Base-by-base conservation (phyloP, 495 filamentous ascomycete genomes). In the Podospora comata region DNA sequence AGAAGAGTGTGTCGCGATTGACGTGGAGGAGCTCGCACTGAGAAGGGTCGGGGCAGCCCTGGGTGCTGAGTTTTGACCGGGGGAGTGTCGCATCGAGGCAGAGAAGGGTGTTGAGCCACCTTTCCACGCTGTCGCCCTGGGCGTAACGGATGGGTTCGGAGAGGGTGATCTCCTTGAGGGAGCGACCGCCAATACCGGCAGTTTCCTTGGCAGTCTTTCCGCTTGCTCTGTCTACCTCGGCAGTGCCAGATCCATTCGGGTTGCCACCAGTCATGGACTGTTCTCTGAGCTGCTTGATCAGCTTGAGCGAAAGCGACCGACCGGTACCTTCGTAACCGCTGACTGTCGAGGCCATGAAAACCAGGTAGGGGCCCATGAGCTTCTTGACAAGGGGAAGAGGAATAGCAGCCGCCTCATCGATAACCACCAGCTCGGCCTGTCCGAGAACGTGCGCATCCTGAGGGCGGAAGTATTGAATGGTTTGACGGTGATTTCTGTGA, bases 291-390 rank as follows among this genome's bases (percentile, higher is more conserved):
- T 99, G 96, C 73, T 97, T 94, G 69, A 99, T 98, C 68, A 99
- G 84, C 79, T 99, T 99, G 56, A 99, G 79, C 3, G 96, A 98
- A 2, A 99, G 84, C 1, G 94, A 97, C 54, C 96, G 86, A 34
- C 96, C 96, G 3, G 96, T 99, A 70, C 96, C 96, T 80, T 99
- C 96, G 75, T 99, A 99, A 64, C 96, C 96, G 74, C 97, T 98
- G 80, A 99, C 97, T 16, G 96, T 99, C 1, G 95, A 98, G 4
- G 96, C 93, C 96, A 99, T 99, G 81, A 99, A 99, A 3, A 98
- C 93, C 26, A 98, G 83, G 78, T 98, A 99, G n/a, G 94, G 95
- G 0, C 96, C 95, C 87, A 99, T 92, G 34, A 99, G 84, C 76
- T 97, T 97, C 69, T 89, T 86, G 15, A 98, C 95, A 57, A 97